Percentiles rank a stretch among this genome's conserved stretches.
These are phyloP conservation scores for Fusarium abutilonis DNA, from an alignment of 2,329 filamentous ascomycete genomes.

Conservation along the genomic window DNA sequence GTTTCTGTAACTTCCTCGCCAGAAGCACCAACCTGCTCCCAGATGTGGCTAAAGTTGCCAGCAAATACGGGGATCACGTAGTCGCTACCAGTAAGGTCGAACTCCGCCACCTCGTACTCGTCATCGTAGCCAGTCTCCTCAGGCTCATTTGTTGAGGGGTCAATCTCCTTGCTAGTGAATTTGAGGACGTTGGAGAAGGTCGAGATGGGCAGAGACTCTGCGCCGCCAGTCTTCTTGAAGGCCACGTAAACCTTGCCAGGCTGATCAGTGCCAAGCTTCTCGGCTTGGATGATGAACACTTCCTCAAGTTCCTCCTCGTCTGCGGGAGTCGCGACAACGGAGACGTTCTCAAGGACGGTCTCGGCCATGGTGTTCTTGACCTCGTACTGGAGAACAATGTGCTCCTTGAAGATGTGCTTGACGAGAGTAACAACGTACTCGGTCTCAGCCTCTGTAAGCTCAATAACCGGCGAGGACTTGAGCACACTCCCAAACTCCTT, in stretches of 20 bases:
- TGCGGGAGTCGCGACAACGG: constrained; percentile 79
- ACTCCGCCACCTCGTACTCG: constrained; percentile 95
- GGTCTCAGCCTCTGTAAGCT: constrained; percentile 95
- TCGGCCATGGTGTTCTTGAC: constrained; percentile 96
- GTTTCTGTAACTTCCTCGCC: constrained; percentile 94
- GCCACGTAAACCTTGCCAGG: constrained; percentile 95
- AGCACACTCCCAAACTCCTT: constrained; percentile 88
- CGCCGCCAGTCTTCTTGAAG: constrained; percentile 84
- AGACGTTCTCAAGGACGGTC: constrained; percentile 89
- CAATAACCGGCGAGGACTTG: constrained; percentile 86
- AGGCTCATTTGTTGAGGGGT: constrained; percentile 90
- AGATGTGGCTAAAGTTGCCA: constrained; percentile 93
- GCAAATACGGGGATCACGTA: constrained; percentile 95
- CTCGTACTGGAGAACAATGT: constrained; percentile 94
- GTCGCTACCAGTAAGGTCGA: constrained; percentile 90
- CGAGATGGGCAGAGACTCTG: constrained; percentile 78
- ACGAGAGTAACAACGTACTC: constrained; percentile 94
- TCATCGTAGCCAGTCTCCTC: constrained; percentile 95
- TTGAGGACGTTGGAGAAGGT: constrained; percentile 93
- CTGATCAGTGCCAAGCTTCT: constrained; percentile 83
- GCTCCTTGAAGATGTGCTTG: constrained; percentile 98
- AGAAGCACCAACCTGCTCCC: constrained; percentile 90
- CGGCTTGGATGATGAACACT: constrained; percentile 91
- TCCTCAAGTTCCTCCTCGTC: constrained; percentile 88
- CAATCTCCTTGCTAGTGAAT: constrained; percentile 98